Percentiles rank a stretch among this genome's conserved stretches.
phyloP scores from a whole-genome alignment of 1,139 yeast genomes.

The Starmera stellimalicola region DNA sequence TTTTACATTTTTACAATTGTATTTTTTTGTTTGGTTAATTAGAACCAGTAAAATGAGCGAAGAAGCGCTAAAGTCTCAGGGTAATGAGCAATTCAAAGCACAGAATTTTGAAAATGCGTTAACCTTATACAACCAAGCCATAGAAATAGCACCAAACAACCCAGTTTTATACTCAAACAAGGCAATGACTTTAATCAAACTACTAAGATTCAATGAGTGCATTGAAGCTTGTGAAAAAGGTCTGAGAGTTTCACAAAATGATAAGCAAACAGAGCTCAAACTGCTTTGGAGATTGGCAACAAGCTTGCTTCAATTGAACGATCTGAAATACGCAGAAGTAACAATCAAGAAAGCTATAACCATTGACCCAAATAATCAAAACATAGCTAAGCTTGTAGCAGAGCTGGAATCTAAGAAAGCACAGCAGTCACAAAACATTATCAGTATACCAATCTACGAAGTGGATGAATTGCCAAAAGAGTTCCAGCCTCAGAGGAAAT shows the following conservation, averaged over 20 bases:
- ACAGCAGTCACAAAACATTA: constrained; percentile 6
- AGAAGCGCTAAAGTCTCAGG: constrained; percentile 32
- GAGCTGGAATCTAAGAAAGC: constrained; percentile 12
- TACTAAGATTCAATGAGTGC: constrained; percentile 48
- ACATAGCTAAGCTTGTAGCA: constrained; percentile 20
- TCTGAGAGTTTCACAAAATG: constrained; percentile 19
- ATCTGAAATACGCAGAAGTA: constrained; percentile 24
- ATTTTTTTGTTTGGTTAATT: too few relatives aligned
- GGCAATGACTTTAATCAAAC: constrained; percentile 62
- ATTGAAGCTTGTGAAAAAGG: constrained; percentile 53
- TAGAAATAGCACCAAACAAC: constrained; percentile 43
- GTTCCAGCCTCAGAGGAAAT: constrained; percentile 14
- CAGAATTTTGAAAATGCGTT: constrained; percentile 51
- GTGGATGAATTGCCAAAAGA: constrained; percentile 39
- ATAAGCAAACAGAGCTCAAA: constrained; percentile 33
- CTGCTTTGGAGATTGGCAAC: constrained; percentile 48
- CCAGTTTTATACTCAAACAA: constrained; percentile 69
- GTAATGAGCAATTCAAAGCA: constrained; percentile 56
- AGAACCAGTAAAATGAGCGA: constrained; percentile 16
- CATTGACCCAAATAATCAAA: constrained; percentile 35
- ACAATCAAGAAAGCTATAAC: constrained; percentile 34
- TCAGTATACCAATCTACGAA: constrained; percentile 29
- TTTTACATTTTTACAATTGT: too few relatives aligned
- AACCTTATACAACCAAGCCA: constrained; percentile 55
- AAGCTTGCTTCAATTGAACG: constrained; percentile 31